These are phyloP conservation scores for Malassezia equina DNA, from an alignment of 1,284 basidiomycete species.

Conservation along the genomic window DNA sequence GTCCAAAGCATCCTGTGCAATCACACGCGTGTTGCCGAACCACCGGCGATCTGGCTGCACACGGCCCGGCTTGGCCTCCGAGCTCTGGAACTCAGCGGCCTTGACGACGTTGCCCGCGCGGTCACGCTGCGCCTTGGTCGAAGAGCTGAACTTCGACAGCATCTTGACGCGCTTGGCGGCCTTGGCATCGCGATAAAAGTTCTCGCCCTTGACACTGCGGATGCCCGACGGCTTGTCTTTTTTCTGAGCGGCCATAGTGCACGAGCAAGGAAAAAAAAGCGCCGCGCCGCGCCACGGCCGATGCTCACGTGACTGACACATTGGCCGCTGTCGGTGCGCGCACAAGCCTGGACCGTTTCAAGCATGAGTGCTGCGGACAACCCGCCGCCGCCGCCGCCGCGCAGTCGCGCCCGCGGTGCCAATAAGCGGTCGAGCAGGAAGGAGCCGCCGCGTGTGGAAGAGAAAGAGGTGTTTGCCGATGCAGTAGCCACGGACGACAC, in stretches of 20 bases:
- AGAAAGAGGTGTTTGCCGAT: background rate
- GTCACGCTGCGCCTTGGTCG: slow-evolving; percentile 45
- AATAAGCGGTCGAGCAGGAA: background rate
- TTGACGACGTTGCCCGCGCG: slow-evolving; percentile 41
- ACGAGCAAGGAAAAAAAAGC: background rate
- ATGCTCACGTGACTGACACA: background rate
- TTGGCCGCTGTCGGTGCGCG: background rate
- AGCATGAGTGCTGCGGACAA: slow-evolving; percentile 5
- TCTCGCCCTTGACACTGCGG: slow-evolving; percentile 41
- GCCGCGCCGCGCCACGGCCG: background rate
- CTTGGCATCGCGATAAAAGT: slow-evolving; percentile 48
- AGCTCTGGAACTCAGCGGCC: slow-evolving; percentile 42
- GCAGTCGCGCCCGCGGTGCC: slow-evolving; percentile 5
- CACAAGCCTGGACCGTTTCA: background rate
- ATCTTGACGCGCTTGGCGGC: slow-evolving; percentile 46
- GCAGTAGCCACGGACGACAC: background rate
- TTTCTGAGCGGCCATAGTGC: slow-evolving; percentile 32
- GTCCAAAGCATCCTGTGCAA: slow-evolving; percentile 56
- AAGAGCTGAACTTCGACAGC: slow-evolving; percentile 37
- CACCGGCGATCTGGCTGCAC: slow-evolving; percentile 47
- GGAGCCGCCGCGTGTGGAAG: background rate
- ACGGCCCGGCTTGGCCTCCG: slow-evolving; percentile 44
- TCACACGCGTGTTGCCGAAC: slow-evolving; percentile 80
- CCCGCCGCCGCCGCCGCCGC: slow-evolving; percentile 12
- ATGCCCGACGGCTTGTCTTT: slow-evolving; percentile 13